These are phyloP conservation scores for Metschnikowia gelsemii DNA, from an alignment of 805 yeast species.

Conservation along the genomic window DNA sequence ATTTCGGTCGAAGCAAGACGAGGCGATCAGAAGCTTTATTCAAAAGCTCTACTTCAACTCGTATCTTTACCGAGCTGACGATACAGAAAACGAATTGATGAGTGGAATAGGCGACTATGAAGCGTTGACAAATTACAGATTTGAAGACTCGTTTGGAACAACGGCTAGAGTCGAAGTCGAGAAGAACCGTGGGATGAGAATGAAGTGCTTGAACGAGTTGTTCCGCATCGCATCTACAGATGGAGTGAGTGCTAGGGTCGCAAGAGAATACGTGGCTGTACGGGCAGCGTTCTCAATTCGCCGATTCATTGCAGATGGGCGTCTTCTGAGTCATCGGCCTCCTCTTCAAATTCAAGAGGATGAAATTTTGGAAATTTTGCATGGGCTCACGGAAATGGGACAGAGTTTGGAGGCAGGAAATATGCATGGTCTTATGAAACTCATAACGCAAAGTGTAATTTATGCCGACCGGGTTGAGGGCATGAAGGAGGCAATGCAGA, in stretches of 20 bases:
- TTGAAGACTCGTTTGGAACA: conserved; percentile 59
- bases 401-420: conserved; percentile 3
- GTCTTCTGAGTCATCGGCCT: conserved; percentile 60
- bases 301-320: conserved; percentile 62
- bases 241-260: conserved; percentile 13
- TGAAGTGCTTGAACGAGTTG: conserved; percentile 52
- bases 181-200: conserved; percentile 49
- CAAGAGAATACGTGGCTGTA: conserved; percentile 44
- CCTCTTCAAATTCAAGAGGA: conserved; percentile 60
- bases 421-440: conserved; percentile 11
- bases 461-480: conserved; percentile 14
- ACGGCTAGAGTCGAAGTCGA: conserved; percentile 49
- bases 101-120: conserved; percentile 23
- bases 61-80: conserved; percentile 57
- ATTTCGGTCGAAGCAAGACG: conserved; percentile 15
- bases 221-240: conserved; percentile 38
- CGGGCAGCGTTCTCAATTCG: conserved; percentile 62
- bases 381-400: conserved; percentile 37
- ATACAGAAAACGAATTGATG: conserved; percentile 39
- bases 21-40: conserved; percentile 44
- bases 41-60: conserved; percentile 57
- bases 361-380: conserved; percentile 53
- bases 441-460: conserved; percentile 15
- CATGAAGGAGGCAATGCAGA: conserved; percentile 11
- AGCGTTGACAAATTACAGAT: conserved; percentile 31